Base-by-base conservation (phyloP, 306 rosid species). In the Vachellia collinsii region DNA sequence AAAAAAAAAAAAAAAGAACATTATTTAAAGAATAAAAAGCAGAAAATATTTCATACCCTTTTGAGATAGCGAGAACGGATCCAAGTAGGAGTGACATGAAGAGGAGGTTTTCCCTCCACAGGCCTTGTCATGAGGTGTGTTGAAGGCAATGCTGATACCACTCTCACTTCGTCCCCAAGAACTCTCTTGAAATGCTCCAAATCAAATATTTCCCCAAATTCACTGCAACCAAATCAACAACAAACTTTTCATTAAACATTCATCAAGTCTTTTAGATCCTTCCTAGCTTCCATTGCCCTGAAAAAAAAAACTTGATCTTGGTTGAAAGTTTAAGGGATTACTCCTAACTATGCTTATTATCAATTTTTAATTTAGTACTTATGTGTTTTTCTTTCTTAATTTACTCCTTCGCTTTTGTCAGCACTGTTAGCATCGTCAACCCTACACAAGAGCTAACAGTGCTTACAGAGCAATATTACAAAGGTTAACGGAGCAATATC, bases 171-270 rank as follows among this genome's bases (percentile, higher is more conserved):
- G 59, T 88, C 56, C 19, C 89, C 89, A 68, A 95, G 91, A 48
- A 81, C 96, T 46, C 81, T 89, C 91, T 95, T 95, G 85, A 95
- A 95, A 83, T 95, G 98, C 82, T 93, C 96, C 90, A 95, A 87
- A 85, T 95, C 98, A 85, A 95, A 95, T 86, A 95, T 91, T 83
- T 95, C 99, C 73, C 93, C 90, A 76, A 95, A 95, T 76, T 95
- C 99, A 88, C 99, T 95, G 91, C 91, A 88, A 48, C 75, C 85
- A 86, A 70, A 68, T 34, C 83, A 78, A 64, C 8, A 70, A 50
- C 11, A 66, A 81, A 54, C 62, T 8, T 54, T 54, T 8, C 62
- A 54, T 6, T 20, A 54, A 29, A 62, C 68, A 29, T 34, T 29
- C 17, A 2, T 11, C 3, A 29, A 62, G 38, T 25, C 17, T 29